Evolutionary conservation across 371 early-diverging fungal genomes (phyloP).

Genomic region (Mucor mucedo): DNA sequence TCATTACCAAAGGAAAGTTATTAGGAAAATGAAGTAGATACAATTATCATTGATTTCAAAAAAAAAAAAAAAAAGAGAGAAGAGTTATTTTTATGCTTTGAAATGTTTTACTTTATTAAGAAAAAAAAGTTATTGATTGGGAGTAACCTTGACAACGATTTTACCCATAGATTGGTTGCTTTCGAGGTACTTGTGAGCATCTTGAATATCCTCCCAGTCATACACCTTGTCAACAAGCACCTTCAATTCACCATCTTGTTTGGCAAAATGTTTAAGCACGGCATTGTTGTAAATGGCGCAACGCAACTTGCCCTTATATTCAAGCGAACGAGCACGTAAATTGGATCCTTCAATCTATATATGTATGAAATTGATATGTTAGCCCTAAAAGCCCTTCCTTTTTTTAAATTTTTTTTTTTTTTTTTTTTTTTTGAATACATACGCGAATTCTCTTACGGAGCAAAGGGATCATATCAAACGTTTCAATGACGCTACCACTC

Average conservation of each 20-base stretch:
- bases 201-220: constrained; percentile 67
- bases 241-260: constrained; percentile 50
- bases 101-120: neutral
- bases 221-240: constrained; percentile 65
- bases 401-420: neutral
- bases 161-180: constrained; percentile 66
- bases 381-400: neutral
- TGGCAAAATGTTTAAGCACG: constrained; percentile 45
- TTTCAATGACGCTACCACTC: constrained; percentile 58
- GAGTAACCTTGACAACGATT: constrained; percentile 46
- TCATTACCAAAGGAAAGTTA: too few species aligned
- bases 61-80: neutral
- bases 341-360: constrained; percentile 71
- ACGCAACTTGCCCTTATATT: constrained; percentile 64
- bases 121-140: constrained; percentile 12
- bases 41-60: too few species aligned
- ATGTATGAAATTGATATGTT: neutral
- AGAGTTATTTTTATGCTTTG: constrained; percentile 35
- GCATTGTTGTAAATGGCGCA: constrained; percentile 56
- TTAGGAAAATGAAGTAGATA: too few species aligned
- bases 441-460: constrained; percentile 70
- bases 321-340: constrained; percentile 66
- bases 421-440: constrained; percentile 14
- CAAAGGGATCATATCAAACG: constrained; percentile 57
- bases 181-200: constrained; percentile 74